phyloP scores from a whole-genome alignment of 176 grass and related monocot species.

The Oryza meridionalis region DNA sequence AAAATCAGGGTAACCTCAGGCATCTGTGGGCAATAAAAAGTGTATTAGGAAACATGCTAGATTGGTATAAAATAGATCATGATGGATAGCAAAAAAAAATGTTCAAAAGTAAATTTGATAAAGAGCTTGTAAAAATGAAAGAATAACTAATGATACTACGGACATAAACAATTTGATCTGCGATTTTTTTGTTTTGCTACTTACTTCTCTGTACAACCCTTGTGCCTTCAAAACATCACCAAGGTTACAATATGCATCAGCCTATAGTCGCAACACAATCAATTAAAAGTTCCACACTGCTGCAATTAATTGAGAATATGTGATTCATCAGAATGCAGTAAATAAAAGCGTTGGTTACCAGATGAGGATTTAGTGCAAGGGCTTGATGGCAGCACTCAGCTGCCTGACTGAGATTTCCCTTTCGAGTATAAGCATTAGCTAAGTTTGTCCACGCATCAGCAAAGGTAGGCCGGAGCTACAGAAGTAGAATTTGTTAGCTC shows the following conservation, averaged over 20 bases:
- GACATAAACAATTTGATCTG: background rate
- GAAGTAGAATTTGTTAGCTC: constrained; percentile 23
- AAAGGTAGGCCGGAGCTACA: constrained; percentile 66
- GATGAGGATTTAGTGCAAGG: constrained; percentile 64
- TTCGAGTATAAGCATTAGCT: constrained; percentile 72
- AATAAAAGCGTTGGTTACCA: constrained; percentile 30
- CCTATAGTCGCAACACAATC: constrained; percentile 39
- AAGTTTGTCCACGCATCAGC: constrained; percentile 80
- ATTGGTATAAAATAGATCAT: background rate
- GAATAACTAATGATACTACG: background rate
- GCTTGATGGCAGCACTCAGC: constrained; percentile 59
- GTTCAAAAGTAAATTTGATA: background rate
- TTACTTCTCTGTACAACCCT: constrained; percentile 62
- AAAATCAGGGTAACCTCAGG: constrained; percentile 7
- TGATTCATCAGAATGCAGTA: constrained; percentile 5
- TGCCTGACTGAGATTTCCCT: constrained; percentile 67
- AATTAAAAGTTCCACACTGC: background rate
- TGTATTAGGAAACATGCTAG: background rate
- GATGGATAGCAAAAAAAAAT: background rate
- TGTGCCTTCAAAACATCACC: constrained; percentile 73
- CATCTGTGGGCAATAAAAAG: constrained; percentile 6
- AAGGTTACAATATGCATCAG: constrained; percentile 68
- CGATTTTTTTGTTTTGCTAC: background rate
- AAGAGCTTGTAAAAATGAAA: background rate
- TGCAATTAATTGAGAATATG: constrained; percentile 14